Base-by-base conservation (phyloP, 345 rosid genomes). In the Citrus sp. region DNA sequence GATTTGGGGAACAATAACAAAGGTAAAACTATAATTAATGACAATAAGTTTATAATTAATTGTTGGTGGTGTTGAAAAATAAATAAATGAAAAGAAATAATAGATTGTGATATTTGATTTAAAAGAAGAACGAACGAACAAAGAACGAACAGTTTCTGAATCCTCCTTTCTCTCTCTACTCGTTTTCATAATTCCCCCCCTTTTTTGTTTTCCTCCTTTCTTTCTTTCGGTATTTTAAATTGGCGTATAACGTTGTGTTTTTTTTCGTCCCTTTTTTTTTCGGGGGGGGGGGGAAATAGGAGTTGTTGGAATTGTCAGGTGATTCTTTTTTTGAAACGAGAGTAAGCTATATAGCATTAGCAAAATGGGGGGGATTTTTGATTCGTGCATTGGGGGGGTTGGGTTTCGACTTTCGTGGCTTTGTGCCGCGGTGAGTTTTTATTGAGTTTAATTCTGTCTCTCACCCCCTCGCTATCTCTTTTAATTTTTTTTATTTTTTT, bases 221-320 rank as follows among this genome's bases (percentile, higher is more conserved):
- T 38, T 18, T 65, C 78, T 73, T 34, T 67, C 64, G 60, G 21
- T 13, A 6, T 63, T 30, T 63, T 13, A 2, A 59, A 59, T 59
- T 59, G 63, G 13, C 65, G 67, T 0, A 62, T 14, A 13, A 24
- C 22, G 38, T 64, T 60, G 37, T 18, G 68, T 28, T 78, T 34
- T 32, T 35, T 40, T 42, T 70, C 72, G 59, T 2, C 42, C 42
- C 3, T 42, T 10, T 9, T 56, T 67, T 70, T 59, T 42, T 3
- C 0, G 3, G 35, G 6, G 35, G 35, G 35, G 35, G 35, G 35
- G 35, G 6, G 60, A 75, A 75, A 63, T 63, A 42, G 32, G 27
- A 75, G 58, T 66, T 74, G 67, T 87, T 80, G 86, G 85, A 70
- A 73, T 81, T 79, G 88, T 85, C 87, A 85, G 91, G 79, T 79